A percentile compares a stretch with the other conserved stretches of the same genome.
Evolutionary conservation across 768 basidiomycete species (phyloP).

Genomic region (Dacryopinax primogenitus): DNA sequence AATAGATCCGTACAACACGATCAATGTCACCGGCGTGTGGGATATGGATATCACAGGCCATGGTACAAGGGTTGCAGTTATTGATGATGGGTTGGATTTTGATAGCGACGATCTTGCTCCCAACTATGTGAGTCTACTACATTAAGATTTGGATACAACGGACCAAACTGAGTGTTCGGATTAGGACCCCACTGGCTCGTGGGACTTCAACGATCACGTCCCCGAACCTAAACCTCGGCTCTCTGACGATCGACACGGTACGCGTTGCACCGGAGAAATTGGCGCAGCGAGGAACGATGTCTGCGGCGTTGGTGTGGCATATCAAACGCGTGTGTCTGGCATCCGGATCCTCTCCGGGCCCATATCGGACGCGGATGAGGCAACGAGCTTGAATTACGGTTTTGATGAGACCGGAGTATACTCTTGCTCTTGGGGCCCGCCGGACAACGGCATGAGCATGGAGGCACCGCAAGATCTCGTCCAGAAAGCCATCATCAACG

Average conservation of each 20-base stretch:
- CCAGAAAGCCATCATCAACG: conserved; percentile 85
- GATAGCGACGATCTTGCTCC: conserved; percentile 69
- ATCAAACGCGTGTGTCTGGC: conserved; percentile 81
- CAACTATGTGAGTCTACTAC: conserved; percentile 69
- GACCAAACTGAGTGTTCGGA: not conserved
- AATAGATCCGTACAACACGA: conserved; percentile 55
- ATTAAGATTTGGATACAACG: not conserved
- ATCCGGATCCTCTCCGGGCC: conserved; percentile 90
- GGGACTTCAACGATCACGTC: conserved; percentile 93
- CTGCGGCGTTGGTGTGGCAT: conserved; percentile 90
- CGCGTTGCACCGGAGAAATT: conserved; percentile 93
- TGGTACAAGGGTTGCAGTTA: conserved; percentile 73
- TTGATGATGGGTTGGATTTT: conserved; percentile 94
- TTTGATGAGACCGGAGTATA: conserved; percentile 86
- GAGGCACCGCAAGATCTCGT: conserved; percentile 87
- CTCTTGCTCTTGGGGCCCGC: conserved; percentile 97
- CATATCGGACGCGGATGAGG: conserved; percentile 92
- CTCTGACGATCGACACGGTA: conserved; percentile 89
- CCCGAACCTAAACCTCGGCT: conserved; percentile 76
- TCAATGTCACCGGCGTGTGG: conserved; percentile 93
- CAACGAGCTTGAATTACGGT: conserved; percentile 84
- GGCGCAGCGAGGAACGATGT: conserved; percentile 85
- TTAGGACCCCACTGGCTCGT: conserved; percentile 75
- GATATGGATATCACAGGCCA: conserved; percentile 68
- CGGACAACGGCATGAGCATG: conserved; percentile 89